Conservation (phyloP, 805 yeast species). For the Grigorovia humatica region DNA sequence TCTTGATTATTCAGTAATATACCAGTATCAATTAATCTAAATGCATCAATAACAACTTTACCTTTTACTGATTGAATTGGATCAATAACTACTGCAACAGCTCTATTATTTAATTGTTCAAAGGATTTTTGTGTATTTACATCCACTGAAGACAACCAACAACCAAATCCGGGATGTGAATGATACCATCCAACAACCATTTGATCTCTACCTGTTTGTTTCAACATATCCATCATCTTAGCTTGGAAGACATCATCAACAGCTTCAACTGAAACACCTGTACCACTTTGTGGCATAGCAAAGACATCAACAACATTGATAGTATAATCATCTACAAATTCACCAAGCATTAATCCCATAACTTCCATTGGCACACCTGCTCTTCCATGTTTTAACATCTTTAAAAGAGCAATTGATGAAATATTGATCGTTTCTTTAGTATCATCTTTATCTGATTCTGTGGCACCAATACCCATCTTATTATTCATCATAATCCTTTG, state of each 20-base stretch:
- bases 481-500: slow-evolving; percentile 32
- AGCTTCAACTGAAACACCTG: slow-evolving; percentile 98
- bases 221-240: slow-evolving; percentile 98
- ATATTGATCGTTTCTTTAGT: slow-evolving; percentile 94
- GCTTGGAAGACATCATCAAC: slow-evolving; percentile 99
- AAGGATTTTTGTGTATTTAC: slow-evolving; percentile 96
- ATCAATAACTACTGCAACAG: slow-evolving; percentile 97
- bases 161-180: slow-evolving; percentile 99
- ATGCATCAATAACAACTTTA: slow-evolving; percentile 97
- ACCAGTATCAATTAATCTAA: slow-evolving; percentile 82
- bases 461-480: slow-evolving; percentile 26
- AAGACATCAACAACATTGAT: slow-evolving; percentile 96
- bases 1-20: slow-evolving; percentile 92
- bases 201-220: slow-evolving; percentile 98
- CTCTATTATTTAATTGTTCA: slow-evolving; percentile 88
- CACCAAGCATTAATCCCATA: slow-evolving; percentile 98
- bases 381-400: slow-evolving; percentile 96
- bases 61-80: slow-evolving; percentile 99
- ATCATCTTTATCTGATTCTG: slow-evolving; percentile 79
- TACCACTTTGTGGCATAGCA: slow-evolving; percentile 98
- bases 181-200: slow-evolving; percentile 99
- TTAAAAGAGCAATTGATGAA: slow-evolving; percentile 86
- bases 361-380: slow-evolving; percentile 83
- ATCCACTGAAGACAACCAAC: slow-evolving; percentile 97
- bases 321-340: slow-evolving; percentile 93